Evolutionary conservation across 345 rosid species (phyloP).

Genomic region (Punica granatum): DNA sequence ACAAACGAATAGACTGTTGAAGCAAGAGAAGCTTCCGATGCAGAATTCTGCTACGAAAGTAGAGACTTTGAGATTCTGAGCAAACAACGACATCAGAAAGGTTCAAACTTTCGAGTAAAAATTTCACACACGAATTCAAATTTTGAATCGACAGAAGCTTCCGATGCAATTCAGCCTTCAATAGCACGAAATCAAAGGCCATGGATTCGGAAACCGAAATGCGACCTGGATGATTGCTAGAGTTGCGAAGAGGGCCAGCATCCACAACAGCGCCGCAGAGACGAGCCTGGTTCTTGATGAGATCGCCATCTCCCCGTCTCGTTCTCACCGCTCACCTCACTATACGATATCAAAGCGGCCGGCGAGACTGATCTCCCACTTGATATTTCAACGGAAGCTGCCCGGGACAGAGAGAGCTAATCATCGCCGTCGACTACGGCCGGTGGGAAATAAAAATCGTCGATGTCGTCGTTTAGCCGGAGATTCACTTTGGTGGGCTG

Average conservation of each 20-base stretch:
- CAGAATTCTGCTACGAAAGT: no score
- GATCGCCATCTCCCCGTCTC: conserved; percentile 35
- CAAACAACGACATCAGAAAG: not conserved
- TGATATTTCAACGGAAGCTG: no score
- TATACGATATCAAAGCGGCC: not conserved
- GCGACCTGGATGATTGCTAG: conserved; percentile 67
- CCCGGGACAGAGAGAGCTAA: no score
- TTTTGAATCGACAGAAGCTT: not conserved
- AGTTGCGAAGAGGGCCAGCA: conserved; percentile 49
- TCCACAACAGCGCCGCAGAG: conserved; percentile 44
- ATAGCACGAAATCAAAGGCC: not conserved
- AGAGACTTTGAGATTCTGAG: not conserved
- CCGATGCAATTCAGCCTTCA: not conserved
- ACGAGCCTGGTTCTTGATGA: conserved; percentile 42
- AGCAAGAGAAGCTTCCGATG: not conserved
- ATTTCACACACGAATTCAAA: not conserved
- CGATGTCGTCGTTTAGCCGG: no score
- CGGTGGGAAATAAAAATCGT: no score
- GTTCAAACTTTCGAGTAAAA: not conserved
- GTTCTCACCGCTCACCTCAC: not conserved
- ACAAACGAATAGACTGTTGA: no score
- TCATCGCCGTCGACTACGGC: no score
- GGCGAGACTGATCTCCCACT: not conserved
- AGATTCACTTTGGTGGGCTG: no score
- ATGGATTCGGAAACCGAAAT: not conserved